Evolutionary conservation across 768 basidiomycete genomes (phyloP).

Genomic region (Agrocybe pediades): DNA sequence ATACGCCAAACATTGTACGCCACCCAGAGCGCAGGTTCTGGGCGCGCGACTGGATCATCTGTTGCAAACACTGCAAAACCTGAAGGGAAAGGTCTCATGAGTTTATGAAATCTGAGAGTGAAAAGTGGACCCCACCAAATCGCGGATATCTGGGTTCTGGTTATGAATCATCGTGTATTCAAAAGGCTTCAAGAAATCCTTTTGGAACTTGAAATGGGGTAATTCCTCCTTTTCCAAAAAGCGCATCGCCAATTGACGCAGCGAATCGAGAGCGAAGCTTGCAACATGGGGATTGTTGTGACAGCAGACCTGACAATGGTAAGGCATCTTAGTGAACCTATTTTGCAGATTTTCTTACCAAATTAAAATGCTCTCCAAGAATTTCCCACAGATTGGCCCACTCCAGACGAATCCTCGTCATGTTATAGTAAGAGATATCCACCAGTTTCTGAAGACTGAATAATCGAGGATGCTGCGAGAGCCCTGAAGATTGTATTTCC

Average conservation of each 20-base stretch:
- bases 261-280: conserved; percentile 94
- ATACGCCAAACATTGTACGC: conserved; percentile 99
- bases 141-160: conserved; percentile 91
- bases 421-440: conserved; percentile 99
- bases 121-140: conserved; percentile 65
- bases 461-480: conserved; percentile 90
- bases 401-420: conserved; percentile 96
- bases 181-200: conserved; percentile 97
- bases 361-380: conserved; percentile 97
- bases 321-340: conserved; percentile 1
- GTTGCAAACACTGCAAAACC: conserved; percentile 97
- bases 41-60: conserved; percentile 96
- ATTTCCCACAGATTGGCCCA: conserved; percentile 99
- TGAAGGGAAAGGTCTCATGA: conserved; percentile 25
- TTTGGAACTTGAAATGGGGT: conserved; percentile 98
- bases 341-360: conserved; percentile 50
- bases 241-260: conserved; percentile 96
- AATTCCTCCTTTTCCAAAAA: conserved; percentile 99
- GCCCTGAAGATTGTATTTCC: conserved; percentile 95
- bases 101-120: background rate
- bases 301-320: conserved; percentile 80
- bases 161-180: conserved; percentile 98
- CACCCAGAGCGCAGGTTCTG: conserved; percentile 97
- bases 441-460: conserved; percentile 98
- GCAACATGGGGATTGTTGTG: conserved; percentile 97